Conservation (phyloP, 2,329 filamentous ascomycete species). For the Penicillium olsonii region DNA sequence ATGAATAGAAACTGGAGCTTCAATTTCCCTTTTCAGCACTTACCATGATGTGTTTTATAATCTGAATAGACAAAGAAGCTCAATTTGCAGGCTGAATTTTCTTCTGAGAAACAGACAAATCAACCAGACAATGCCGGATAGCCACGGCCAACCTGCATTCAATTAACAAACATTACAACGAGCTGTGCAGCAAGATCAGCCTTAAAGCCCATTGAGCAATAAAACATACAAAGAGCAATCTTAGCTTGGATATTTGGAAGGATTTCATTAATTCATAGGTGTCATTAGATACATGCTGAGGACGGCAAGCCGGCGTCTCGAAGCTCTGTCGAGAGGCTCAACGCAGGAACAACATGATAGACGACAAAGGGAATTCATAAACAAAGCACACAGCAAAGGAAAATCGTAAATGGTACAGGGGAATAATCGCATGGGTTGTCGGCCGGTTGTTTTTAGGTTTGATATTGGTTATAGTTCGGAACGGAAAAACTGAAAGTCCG, state of each 20-base stretch:
- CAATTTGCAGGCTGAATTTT: too few species aligned
- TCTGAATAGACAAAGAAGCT: too few species aligned
- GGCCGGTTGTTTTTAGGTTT: conserved; percentile 17
- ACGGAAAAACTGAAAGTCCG: not conserved
- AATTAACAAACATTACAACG: too few species aligned
- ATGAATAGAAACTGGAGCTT: too few species aligned
- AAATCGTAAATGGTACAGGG: conserved; percentile 39
- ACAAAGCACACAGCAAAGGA: conserved; percentile 13
- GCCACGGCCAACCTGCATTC: too few species aligned
- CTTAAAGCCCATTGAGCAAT: not conserved
- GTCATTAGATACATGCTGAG: conserved; percentile 17
- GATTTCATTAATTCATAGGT: conserved; percentile 17
- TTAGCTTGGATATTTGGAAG: not conserved
- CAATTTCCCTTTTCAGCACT: too few species aligned
- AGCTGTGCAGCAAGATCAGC: too few species aligned
- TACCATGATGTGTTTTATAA: too few species aligned
- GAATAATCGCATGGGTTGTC: conserved; percentile 29
- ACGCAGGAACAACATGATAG: conserved; percentile 16
- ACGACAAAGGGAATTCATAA: conserved; percentile 28
- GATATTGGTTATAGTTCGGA: conserved; percentile 4
- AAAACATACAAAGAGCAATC: not conserved
- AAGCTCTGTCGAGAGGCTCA: conserved; percentile 8
- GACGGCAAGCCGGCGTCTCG: conserved; percentile 5
- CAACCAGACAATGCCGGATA: too few species aligned
- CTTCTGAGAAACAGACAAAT: too few species aligned